A percentile compares a stretch with the other conserved stretches of the same genome.
phyloP scores from a whole-genome alignment of 2,329 filamentous ascomycete genomes.

The Diaporthe nobilis region DNA sequence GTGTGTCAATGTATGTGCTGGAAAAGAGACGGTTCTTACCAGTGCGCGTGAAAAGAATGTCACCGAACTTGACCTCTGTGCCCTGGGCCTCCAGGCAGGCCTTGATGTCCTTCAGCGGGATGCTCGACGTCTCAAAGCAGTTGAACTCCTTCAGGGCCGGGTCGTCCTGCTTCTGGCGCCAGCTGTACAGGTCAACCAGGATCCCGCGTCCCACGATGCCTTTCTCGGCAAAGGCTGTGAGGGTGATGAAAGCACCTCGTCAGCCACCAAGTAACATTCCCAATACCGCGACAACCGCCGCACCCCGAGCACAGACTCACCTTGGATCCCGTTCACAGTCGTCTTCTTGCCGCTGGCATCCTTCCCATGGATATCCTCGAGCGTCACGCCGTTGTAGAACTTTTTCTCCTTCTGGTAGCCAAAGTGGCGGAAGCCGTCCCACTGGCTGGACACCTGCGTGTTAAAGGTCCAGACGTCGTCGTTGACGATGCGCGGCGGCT shows the following conservation, averaged over 20 bases:
- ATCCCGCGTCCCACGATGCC: slow-evolving; percentile 71
- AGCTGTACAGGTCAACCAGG: slow-evolving; percentile 66
- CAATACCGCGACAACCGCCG: not conserved
- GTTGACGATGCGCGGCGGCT: slow-evolving; percentile 67
- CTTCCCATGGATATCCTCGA: slow-evolving; percentile 51
- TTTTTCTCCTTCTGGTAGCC: slow-evolving; percentile 60
- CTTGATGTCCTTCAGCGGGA: slow-evolving; percentile 52
- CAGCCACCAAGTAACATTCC: not conserved
- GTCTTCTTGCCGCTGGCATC: slow-evolving; percentile 48
- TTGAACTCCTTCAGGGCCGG: slow-evolving; percentile 47
- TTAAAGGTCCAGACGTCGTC: slow-evolving; percentile 74
- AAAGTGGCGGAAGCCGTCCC: slow-evolving; percentile 69
- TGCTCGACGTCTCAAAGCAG: slow-evolving; percentile 52
- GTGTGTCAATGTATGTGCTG: not conserved
- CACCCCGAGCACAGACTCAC: slow-evolving; percentile 37
- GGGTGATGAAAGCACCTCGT: not conserved
- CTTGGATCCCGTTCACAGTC: slow-evolving; percentile 59
- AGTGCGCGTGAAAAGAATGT: slow-evolving; percentile 65
- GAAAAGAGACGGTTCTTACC: slow-evolving; percentile 40
- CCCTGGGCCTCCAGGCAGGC: slow-evolving; percentile 61
- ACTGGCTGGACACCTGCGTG: slow-evolving; percentile 70
- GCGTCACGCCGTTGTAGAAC: slow-evolving; percentile 54
- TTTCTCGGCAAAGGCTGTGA: slow-evolving; percentile 61
- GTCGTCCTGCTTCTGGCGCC: slow-evolving; percentile 56
- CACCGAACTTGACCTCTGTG: slow-evolving; percentile 64